Conservation (phyloP, 176 grass and related monocot species). For the Oryza meridionalis region DNA sequence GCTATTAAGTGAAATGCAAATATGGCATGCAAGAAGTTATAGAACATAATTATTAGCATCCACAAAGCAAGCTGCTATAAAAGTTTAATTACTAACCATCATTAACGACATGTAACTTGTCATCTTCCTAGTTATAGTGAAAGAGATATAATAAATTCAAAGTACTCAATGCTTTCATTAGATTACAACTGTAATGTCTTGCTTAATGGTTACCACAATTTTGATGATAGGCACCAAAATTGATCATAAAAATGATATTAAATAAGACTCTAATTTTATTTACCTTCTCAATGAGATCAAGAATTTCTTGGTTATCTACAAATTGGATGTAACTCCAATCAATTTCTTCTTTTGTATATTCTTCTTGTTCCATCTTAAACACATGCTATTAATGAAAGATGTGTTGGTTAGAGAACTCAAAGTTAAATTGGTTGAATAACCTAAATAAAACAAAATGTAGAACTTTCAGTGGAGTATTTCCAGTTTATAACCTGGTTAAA, state of each 20-base stretch:
- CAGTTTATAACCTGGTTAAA: slow-evolving; percentile 83
- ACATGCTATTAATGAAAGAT: slow-evolving; percentile 79
- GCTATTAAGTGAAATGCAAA: background rate
- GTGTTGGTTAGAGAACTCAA: slow-evolving; percentile 25
- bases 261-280: slow-evolving; percentile 21
- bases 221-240: slow-evolving; percentile 7
- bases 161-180: background rate
- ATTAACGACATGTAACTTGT: background rate
- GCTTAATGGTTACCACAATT: background rate
- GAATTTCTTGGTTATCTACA: slow-evolving; percentile 94
- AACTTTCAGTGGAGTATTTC: slow-evolving; percentile 5
- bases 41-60: slow-evolving; percentile 8
- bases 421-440: slow-evolving; percentile 11
- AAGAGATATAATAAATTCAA: slow-evolving; percentile 21
- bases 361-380: slow-evolving; percentile 99
- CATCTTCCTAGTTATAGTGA: background rate
- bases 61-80: slow-evolving; percentile 4
- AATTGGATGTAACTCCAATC: slow-evolving; percentile 99
- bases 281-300: slow-evolving; percentile 99
- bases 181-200: background rate
- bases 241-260: background rate
- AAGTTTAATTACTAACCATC: background rate
- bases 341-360: slow-evolving; percentile 99
- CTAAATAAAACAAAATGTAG: slow-evolving; percentile 16
- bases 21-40: background rate